Percentiles rank a stretch among this genome's conserved stretches.
These are phyloP conservation scores for Trichoderma breve DNA, from an alignment of 2,329 filamentous ascomycete genomes.

Conservation along the genomic window DNA sequence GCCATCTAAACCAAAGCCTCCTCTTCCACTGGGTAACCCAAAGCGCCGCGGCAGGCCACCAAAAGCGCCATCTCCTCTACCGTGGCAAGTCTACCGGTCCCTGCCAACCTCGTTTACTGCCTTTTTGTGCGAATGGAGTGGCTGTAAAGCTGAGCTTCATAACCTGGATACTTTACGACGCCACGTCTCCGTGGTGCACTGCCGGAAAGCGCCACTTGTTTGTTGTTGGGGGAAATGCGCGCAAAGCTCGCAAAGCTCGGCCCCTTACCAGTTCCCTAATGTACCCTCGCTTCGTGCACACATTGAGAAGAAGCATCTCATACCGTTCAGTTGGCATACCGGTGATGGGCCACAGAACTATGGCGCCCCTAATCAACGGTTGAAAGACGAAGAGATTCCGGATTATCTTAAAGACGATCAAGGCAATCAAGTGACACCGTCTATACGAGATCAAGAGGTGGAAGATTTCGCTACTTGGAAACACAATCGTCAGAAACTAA, in stretches of 20 bases:
- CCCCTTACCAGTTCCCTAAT: slow-evolving; percentile 35
- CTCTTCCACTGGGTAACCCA: slow-evolving; percentile 25
- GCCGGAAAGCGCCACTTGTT: slow-evolving; percentile 6
- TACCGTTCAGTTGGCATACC: slow-evolving; percentile 54
- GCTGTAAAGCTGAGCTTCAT: slow-evolving; percentile 59
- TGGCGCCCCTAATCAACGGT: slow-evolving; percentile 19
- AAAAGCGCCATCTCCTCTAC: slow-evolving; percentile 38
- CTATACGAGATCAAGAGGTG: slow-evolving; percentile 49
- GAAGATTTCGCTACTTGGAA: slow-evolving; percentile 48
- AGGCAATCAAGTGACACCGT: slow-evolving; percentile 59
- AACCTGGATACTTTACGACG: slow-evolving; percentile 58
- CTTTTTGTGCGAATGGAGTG: slow-evolving; percentile 60
- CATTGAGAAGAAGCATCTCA: slow-evolving; percentile 53
- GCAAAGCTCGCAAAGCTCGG: slow-evolving; percentile 8
- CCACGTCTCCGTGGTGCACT: slow-evolving; percentile 54
- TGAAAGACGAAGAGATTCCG: slow-evolving; percentile 38
- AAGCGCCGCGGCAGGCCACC: slow-evolving; percentile 46
- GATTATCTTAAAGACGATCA: slow-evolving; percentile 51
- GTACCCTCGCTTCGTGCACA: slow-evolving; percentile 46
- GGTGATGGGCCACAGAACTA: slow-evolving; percentile 56
- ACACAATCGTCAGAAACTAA: slow-evolving; percentile 45
- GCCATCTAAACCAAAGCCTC: slow-evolving; percentile 31
- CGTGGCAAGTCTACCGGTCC: slow-evolving; percentile 42
- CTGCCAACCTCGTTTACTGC: slow-evolving; percentile 46
- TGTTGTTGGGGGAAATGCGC: slow-evolving; percentile 38